Base-by-base conservation (phyloP, 2,329 filamentous ascomycete species). In the Sclerotiophoma versabilis region DNA sequence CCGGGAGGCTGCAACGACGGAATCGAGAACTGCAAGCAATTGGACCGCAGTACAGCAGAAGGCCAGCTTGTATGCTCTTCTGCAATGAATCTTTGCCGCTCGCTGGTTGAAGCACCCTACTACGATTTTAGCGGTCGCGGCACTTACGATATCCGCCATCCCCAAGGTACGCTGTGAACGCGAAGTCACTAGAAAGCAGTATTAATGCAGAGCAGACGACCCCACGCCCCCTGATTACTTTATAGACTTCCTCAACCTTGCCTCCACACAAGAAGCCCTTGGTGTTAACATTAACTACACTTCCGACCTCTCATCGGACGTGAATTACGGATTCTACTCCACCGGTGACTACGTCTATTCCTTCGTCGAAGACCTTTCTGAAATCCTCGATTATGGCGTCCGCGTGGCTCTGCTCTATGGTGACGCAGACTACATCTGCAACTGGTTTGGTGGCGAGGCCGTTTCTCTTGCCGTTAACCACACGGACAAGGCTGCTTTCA, bases 391-490 rank as follows among this genome's bases (percentile, higher is more conserved):
- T 42, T 77, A 76, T 14, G 83, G 83, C 8, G 77, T 86, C 46
- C 83, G 84, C 56, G 83, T 87, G 3, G 66, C 71, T 1, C 69
- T 86, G 23, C 75, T 84, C 32, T 85, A 86, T 61, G 84, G 84
- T 2, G 84, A 87, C 63, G 77, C 81, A 2, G 84, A 87, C 64
- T 86, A 73, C 54, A 81, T 80, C 65, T 83, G 81, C 74, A 85
- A 85, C 66, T 85, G 88, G 85, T 79, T 88, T 62, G 91, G 91
- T 17, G 91, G 90, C 25, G 83, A 95, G 74, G 87, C 88, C 4
- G 81, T 91, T 29, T 89, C 87, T 2, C 79, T 75, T 3, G 81
- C 81, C 7, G 74, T 91, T 0, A 68, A 72, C 30, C 87, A 87
- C 63, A 74, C 78, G 0, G 68, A 76, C 7, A 73, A 77, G 30